phyloP scores from a whole-genome alignment of 192 early-diverging fungal species.

The Lunasporangiospora selenospora region DNA sequence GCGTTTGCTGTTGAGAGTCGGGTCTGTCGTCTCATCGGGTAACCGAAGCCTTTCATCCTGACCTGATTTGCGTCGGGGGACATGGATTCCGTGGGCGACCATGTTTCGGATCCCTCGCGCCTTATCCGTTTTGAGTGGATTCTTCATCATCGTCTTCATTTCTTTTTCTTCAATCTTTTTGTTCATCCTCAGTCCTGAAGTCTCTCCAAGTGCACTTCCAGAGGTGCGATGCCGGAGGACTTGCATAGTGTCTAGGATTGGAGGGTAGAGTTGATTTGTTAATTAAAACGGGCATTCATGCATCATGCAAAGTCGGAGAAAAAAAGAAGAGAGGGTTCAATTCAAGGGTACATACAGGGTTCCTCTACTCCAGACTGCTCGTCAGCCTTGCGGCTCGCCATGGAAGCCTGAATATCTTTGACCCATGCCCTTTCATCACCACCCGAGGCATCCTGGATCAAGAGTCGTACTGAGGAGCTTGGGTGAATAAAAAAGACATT shows the following conservation, averaged over 20 bases:
- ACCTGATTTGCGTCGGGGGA: slow-evolving; percentile 31
- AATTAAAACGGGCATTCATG: too few species aligned
- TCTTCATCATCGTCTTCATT: slow-evolving; percentile 15
- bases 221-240: slow-evolving; percentile 29
- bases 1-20: neutral
- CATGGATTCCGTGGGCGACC: slow-evolving; percentile 45
- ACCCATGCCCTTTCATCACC: slow-evolving; percentile 35
- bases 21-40: neutral
- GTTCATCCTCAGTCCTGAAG: slow-evolving; percentile 39
- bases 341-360: slow-evolving; percentile 11
- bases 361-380: slow-evolving; percentile 27
- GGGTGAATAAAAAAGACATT: slow-evolving; percentile 36
- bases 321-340: neutral
- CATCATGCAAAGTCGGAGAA: neutral
- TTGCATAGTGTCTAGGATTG: slow-evolving; percentile 24
- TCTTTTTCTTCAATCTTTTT: slow-evolving; percentile 46
- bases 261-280: neutral
- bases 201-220: slow-evolving; percentile 15
- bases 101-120: slow-evolving; percentile 38
- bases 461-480: slow-evolving; percentile 31
- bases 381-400: slow-evolving; percentile 28
- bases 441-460: slow-evolving; percentile 34
- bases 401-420: slow-evolving; percentile 25
- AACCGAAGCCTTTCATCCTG: slow-evolving; percentile 36
- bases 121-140: slow-evolving; percentile 34